Base-by-base conservation (phyloP, 345 rosid species). In the Draba incana region DNA sequence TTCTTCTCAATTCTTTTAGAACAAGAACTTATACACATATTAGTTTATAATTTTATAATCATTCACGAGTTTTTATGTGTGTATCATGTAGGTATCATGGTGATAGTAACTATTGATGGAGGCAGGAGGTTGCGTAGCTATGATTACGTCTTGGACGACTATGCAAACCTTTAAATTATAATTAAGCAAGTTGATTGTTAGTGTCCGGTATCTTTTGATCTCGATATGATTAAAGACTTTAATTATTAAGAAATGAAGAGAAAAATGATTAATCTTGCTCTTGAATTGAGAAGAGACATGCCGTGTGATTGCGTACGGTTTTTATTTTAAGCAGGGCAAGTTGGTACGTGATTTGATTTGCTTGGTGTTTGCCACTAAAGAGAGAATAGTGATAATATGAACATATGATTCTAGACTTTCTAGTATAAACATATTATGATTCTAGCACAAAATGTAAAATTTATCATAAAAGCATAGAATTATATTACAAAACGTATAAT, bases 81-180 rank as follows among this genome's bases (percentile, higher is more conserved):
- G 8, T 33, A 33, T 35, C 39, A 57, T 41, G 25, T n/a, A n/a
- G n/a, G n/a, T n/a, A n/a, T n/a, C n/a, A 20, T 20, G 20, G 20
- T 20, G 20, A 20, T 20, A 20, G 20, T 20, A 20, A 20, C 20
- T 20, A 20, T 57, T 38, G 65, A 48, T 48, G 66, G 53, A 61
- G 62, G 75, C 62, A 49, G 74, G 54, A 61, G 62, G 75, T 70
- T 53, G 41, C 23, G 5, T 64, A 64, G 51, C 43, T 64, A 56
- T 72, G 76, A 72, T 57, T 41, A 57, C 33, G 66, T 65, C 66
- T 57, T 64, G 52, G 71, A 72, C 37, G 71, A 72, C 46, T 64
- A 15, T 38, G 35, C 10, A 57, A 56, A 46, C 64, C 28, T 65
- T 39, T 20, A 66, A 9, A 47, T 37, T 38, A 45, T 63, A 64